Percentiles rank a stretch among this genome's conserved stretches.
Evolutionary conservation across 371 early-diverging fungal species (phyloP).

Genomic region (Quaeritorhiza haematococci): DNA sequence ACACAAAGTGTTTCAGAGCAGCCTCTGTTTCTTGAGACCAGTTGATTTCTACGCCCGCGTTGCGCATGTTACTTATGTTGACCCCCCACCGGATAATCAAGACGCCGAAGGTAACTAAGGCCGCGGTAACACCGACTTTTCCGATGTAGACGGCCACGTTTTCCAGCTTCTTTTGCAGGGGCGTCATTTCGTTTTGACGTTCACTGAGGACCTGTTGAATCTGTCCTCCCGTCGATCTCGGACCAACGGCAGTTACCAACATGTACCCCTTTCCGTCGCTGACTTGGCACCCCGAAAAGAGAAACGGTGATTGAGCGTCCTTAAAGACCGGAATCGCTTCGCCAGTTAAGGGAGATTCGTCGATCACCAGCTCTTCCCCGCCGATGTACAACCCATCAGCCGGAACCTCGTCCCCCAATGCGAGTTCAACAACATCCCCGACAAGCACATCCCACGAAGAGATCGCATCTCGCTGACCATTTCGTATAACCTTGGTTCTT

Average conservation of each 20-base stretch:
- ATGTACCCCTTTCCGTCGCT: conserved; percentile 82
- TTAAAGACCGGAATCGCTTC: conserved; percentile 64
- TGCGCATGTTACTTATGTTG: too few species aligned
- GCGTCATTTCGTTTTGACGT: conserved; percentile 73
- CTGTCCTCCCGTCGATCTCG: conserved; percentile 60
- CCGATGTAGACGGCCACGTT: conserved; percentile 86
- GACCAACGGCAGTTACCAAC: conserved; percentile 86
- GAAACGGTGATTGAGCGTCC: conserved; percentile 64
- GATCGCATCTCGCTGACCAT: conserved; percentile 36
- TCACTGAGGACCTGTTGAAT: conserved; percentile 80
- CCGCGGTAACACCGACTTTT: conserved; percentile 86
- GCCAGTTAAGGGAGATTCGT: conserved; percentile 75
- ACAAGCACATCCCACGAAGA: conserved; percentile 48
- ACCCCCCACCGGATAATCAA: conserved; percentile 77
- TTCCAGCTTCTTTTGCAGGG: conserved; percentile 86
- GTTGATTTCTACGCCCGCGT: too few species aligned
- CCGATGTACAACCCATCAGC: conserved; percentile 40
- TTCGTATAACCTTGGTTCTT: conserved; percentile 55
- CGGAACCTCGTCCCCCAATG: conserved; percentile 52
- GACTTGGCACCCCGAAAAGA: conserved; percentile 81
- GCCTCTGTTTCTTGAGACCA: conserved; percentile 23
- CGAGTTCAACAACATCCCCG: conserved; percentile 53
- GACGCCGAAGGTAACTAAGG: conserved; percentile 77
- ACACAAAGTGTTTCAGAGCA: conserved; percentile 39
- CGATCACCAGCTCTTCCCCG: conserved; percentile 35